Evolutionary conservation across 1,139 yeast genomes (phyloP).

Genomic region (Candida pseudoviswanathii): DNA sequence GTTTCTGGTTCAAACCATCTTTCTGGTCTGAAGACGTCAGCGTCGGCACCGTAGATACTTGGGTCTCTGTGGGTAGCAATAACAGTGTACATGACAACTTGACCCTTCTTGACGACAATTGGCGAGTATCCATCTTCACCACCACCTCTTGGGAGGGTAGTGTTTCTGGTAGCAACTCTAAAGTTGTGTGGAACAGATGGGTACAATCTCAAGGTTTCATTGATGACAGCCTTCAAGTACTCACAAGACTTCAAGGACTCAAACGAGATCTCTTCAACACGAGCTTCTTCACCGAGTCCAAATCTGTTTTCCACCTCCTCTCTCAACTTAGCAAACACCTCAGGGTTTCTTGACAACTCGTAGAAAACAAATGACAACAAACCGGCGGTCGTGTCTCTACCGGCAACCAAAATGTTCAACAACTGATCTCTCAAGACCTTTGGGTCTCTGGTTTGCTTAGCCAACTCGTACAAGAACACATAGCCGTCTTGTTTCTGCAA

Average conservation of each 20-base stretch:
- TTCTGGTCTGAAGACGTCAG: conserved; percentile 48
- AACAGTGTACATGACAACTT: conserved; percentile 38
- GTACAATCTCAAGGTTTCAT: conserved; percentile 52
- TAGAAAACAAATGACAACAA: conserved; percentile 48
- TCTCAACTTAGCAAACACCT: conserved; percentile 39
- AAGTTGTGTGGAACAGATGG: conserved; percentile 56
- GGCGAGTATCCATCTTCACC: conserved; percentile 49
- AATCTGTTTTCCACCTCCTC: conserved; percentile 30
- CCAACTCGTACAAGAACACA: conserved; percentile 52
- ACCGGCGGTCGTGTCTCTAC: conserved; percentile 62
- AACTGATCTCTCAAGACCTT: conserved; percentile 51
- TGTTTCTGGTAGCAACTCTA: conserved; percentile 41
- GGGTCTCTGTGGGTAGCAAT: conserved; percentile 44
- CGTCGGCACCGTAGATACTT: conserved; percentile 48
- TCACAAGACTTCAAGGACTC: conserved; percentile 52
- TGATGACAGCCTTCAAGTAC: conserved; percentile 49
- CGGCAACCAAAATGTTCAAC: conserved; percentile 54
- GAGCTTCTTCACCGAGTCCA: conserved; percentile 32
- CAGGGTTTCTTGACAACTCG: conserved; percentile 47
- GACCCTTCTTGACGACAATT: conserved; percentile 45
- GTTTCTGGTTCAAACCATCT: conserved; percentile 40
- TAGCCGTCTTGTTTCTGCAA: conserved; percentile 44
- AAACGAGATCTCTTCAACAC: conserved; percentile 30
- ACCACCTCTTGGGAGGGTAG: conserved; percentile 55
- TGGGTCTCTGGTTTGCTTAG: conserved; percentile 52